Base-by-base conservation (phyloP, 352 stramenopile species). In the Phytophthora ramorum region DNA sequence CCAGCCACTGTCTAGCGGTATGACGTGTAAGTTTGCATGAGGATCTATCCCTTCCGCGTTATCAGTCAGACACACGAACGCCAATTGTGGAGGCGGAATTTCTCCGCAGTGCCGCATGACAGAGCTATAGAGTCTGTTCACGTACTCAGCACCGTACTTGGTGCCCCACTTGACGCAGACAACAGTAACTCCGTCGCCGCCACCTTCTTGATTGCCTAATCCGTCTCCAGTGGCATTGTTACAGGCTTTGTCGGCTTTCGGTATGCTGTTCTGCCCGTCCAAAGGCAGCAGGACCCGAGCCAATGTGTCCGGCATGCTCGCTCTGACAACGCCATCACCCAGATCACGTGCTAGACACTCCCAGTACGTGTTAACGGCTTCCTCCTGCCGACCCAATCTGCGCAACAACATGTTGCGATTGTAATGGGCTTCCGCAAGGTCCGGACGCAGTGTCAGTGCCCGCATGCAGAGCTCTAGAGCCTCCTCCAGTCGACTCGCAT, bases 141-240 rank as follows among this genome's bases (percentile, higher is more conserved):
- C 87, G 58, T 96, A 96, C n/a, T 89, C 81, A 10, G 83, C 46
- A 9, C 69, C 71, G 60, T 96, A 96, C 60, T 96, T 96, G 49
- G 40, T 66, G n/a, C 89, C 89, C 84, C 87, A 96, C 54, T 96
- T 96, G 48, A 96, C 84, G 44, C 86, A 96, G n/a, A 93, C 60
- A 14, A 95, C 75, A 0, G 79, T 75, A 2, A 90, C 63, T 10
- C 45, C 47, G 32, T 38, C 50, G 13, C 46, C 17, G 9, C 40
- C 38, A 19, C 13, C 28, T 10, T 26, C n/a, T 35, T 66, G 32
- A 38, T 71, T 60, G 38, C 16, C 38, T 22, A 32, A 14, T 19
- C 16, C 28, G n/a, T 43, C 32, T 24, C 37, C 48, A 37, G 4
- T 24, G 0, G 4, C 3, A 35, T 35, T 16, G 19, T 5, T 13